Evolutionary conservation across 23 red algal species (phyloP).

Genomic region (Cyanidiococcus yangmingshanensis): DNA sequence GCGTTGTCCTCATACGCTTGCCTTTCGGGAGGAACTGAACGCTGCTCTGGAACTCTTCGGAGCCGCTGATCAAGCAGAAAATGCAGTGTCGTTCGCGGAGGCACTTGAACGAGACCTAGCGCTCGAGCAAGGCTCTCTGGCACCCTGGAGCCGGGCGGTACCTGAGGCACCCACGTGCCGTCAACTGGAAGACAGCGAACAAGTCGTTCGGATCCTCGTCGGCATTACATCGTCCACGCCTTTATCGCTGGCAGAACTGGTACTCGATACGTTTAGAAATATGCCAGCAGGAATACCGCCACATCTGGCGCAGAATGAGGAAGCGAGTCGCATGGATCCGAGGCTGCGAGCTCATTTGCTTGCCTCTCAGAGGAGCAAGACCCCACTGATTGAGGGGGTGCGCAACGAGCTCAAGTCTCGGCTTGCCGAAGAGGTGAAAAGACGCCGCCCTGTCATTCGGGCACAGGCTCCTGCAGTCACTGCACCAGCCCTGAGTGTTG

Average conservation of each 20-base stretch:
- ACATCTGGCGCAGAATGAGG: neutral
- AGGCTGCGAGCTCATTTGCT: neutral
- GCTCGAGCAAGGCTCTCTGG: neutral
- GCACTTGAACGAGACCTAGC: neutral
- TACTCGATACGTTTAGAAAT: neutral
- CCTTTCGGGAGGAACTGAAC: neutral
- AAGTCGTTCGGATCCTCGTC: neutral
- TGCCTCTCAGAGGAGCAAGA: neutral
- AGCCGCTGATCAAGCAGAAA: constrained; percentile 2
- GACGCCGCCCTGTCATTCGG: neutral
- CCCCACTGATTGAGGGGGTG: neutral
- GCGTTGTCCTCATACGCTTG: constrained; percentile 1
- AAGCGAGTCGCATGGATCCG: constrained; percentile 12
- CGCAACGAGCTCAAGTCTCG: neutral
- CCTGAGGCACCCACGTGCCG: neutral
- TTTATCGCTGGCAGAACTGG: neutral
- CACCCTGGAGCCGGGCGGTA: constrained; percentile 13
- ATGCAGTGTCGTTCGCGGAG: neutral
- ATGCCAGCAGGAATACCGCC: neutral
- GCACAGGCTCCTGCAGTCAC: neutral
- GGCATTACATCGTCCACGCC: neutral
- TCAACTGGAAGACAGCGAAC: constrained; percentile 12
- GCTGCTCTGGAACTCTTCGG: constrained; percentile 6
- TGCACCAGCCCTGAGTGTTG: neutral
- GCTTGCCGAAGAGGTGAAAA: constrained; percentile 3